These are phyloP conservation scores for Bruguiera hainesii DNA, from an alignment of 441 rosid genomes.

Conservation along the genomic window DNA sequence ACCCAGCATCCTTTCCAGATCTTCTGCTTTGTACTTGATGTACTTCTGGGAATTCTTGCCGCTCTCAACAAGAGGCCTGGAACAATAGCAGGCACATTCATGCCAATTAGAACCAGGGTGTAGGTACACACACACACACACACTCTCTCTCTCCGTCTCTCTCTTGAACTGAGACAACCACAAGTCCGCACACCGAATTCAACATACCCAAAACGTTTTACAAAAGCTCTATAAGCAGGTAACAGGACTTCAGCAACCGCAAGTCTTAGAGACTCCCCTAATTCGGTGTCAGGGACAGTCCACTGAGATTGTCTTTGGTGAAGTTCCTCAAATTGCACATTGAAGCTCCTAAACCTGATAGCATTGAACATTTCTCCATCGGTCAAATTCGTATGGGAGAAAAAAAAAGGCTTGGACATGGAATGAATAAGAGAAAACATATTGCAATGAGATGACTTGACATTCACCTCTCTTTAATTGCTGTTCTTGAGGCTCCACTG, in stretches of 20 bases:
- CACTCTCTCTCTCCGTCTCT: too few species aligned
- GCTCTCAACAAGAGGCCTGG: conserved; percentile 83
- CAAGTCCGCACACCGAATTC: not conserved
- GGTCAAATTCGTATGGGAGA: conserved; percentile 6
- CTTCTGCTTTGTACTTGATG: conserved; percentile 74
- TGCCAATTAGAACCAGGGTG: too few species aligned
- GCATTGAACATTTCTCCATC: conserved; percentile 16
- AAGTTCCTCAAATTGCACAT: conserved; percentile 92
- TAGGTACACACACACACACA: too few species aligned
- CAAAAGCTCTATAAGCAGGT: conserved; percentile 90
- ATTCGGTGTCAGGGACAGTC: conserved; percentile 95
- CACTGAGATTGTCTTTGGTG: conserved; percentile 96
- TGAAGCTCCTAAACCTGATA: conserved; percentile 85
- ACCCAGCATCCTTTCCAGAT: conserved; percentile 84
- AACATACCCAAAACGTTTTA: conserved; percentile 80
- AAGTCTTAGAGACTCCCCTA: conserved; percentile 90
- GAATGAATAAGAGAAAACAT: not conserved
- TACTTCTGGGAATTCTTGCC: conserved; percentile 85
- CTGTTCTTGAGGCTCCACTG: conserved; percentile 87
- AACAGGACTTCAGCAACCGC: conserved; percentile 97
- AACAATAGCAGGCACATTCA: not conserved
- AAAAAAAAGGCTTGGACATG: not conserved
- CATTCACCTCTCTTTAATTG: conserved; percentile 80
- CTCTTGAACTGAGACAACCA: too few species aligned
- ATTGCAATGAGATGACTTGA: not conserved